Percentiles rank a stretch among this genome's conserved stretches.
These are phyloP conservation scores for Phytopythium helicoides DNA, from an alignment of 352 stramenopile species.

Conservation along the genomic window DNA sequence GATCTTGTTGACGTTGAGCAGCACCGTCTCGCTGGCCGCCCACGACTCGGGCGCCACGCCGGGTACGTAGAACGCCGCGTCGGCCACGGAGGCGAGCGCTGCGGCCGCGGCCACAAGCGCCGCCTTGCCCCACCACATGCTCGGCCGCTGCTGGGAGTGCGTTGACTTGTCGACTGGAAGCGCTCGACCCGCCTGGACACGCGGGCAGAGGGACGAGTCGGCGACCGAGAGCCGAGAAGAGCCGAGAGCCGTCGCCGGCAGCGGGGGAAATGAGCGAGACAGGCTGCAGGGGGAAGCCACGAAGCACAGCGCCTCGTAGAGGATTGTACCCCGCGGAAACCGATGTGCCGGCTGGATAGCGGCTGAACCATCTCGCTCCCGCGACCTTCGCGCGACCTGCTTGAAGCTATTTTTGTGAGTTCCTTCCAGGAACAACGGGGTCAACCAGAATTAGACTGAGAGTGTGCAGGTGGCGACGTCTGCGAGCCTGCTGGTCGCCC, in stretches of 20 bases:
- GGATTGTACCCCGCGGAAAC: background rate
- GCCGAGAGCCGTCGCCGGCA: background rate
- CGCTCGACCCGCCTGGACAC: background rate
- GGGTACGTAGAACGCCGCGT: conserved; percentile 82
- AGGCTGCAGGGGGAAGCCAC: conserved; percentile 1
- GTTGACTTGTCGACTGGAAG: no score
- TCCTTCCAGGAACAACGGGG: background rate
- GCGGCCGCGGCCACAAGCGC: conserved; percentile 14
- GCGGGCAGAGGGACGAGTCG: conserved; percentile 2
- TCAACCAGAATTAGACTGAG: background rate
- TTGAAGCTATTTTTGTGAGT: background rate
- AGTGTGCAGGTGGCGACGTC: background rate
- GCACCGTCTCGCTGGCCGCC: conserved; percentile 78
- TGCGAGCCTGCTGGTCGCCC: background rate
- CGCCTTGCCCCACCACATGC: conserved; percentile 32
- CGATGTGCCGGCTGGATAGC: conserved; percentile 5
- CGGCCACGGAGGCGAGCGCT: conserved; percentile 15
- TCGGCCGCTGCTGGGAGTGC: background rate
- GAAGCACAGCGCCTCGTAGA: background rate
- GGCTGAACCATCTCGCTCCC: background rate
- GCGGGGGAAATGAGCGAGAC: conserved; percentile 4
- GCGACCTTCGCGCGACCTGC: conserved; percentile 1
- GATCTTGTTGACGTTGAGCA: conserved; percentile 98
- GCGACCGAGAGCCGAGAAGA: background rate
- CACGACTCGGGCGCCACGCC: conserved; percentile 84